Evolutionary conservation across 345 rosid genomes (phyloP).

Genomic region (Garcia nutans): DNA sequence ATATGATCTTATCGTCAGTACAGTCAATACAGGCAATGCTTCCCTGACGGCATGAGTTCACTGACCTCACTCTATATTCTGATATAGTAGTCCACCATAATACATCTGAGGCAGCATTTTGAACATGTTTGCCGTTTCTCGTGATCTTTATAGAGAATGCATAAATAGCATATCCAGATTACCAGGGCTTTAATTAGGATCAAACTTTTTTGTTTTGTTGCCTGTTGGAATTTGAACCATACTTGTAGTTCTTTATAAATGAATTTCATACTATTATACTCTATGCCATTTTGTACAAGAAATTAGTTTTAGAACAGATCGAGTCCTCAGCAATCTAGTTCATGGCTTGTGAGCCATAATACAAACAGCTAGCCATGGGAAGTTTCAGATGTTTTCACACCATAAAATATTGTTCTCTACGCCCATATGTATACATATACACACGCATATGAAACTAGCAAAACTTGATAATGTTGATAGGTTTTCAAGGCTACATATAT

Average conservation of each 20-base stretch:
- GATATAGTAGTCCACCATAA: neutral
- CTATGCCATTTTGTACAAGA: no score
- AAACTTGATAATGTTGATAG: neutral
- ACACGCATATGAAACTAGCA: no score
- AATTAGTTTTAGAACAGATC: no score
- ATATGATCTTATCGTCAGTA: constrained; percentile 5
- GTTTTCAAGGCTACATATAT: constrained; percentile 35
- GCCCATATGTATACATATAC: no score
- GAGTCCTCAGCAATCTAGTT: neutral
- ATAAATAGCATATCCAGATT: neutral
- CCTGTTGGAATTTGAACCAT: neutral
- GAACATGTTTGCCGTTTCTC: neutral
- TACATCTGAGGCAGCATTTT: neutral
- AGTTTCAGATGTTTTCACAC: no score
- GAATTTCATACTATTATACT: no score
- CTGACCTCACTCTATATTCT: neutral
- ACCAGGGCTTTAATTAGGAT: neutral
- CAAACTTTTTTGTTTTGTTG: neutral
- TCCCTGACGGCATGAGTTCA: neutral
- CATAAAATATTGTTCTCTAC: no score
- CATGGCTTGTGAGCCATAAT: no score
- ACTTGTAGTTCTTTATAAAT: neutral
- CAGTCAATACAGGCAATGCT: neutral
- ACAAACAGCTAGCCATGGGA: no score
- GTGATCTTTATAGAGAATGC: neutral